phyloP scores from a whole-genome alignment of 1,284 basidiomycete genomes.

The Apiotrichum gamsii region DNA sequence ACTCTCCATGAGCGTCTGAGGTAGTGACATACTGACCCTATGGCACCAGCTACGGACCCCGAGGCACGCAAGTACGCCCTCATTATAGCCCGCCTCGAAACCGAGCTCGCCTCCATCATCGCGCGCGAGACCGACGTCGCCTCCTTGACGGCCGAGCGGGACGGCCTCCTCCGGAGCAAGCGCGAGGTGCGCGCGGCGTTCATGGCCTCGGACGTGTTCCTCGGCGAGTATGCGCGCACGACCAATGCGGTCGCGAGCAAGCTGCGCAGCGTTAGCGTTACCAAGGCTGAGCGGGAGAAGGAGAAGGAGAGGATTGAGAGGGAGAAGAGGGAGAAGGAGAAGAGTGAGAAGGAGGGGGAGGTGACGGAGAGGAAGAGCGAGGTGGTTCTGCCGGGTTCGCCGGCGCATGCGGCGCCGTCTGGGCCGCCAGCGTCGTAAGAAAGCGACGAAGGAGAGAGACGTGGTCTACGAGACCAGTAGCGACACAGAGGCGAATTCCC shows the following conservation, averaged over 20 bases:
- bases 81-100: constrained; percentile 31
- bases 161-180: constrained; percentile 29
- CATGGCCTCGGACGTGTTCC: constrained; percentile 31
- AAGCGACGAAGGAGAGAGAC: too few species aligned
- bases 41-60: constrained; percentile 23
- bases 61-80: constrained; percentile 30
- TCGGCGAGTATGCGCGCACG: constrained; percentile 32
- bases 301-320: not conserved
- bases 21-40: not conserved
- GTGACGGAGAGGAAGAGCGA: not conserved
- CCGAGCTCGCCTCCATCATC: constrained; percentile 35
- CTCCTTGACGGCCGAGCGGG: constrained; percentile 33
- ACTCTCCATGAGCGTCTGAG: too few species aligned
- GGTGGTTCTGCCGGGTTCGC: too few species aligned
- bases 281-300: not conserved
- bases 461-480: too few species aligned
- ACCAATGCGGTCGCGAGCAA: constrained; percentile 27
- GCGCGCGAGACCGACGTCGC: constrained; percentile 28
- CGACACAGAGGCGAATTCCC: too few species aligned
- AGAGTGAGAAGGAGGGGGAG: not conserved
- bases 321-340: not conserved
- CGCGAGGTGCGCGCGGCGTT: constrained; percentile 38
- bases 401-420: too few species aligned
- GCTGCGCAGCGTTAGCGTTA: constrained; percentile 20
- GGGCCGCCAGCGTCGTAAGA: too few species aligned